Percentiles rank a stretch among this genome's conserved stretches.
Evolutionary conservation across 176 grass and related monocot species (phyloP).

Genomic region (Metroxylon sagu): DNA sequence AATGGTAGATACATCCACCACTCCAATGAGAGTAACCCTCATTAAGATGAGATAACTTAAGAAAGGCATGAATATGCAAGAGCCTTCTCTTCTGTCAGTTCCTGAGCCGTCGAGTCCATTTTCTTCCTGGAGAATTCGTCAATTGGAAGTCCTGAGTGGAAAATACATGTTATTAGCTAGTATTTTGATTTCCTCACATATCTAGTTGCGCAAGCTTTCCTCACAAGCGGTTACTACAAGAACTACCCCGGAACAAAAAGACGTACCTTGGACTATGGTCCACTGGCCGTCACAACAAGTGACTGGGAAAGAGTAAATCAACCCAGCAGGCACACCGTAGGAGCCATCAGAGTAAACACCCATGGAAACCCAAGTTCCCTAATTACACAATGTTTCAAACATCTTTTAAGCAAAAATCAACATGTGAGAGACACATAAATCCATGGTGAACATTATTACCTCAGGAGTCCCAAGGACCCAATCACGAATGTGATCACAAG

Average conservation of each 20-base stretch:
- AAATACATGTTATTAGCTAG: no score
- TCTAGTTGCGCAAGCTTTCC: no score
- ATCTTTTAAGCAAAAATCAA: no score
- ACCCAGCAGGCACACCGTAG: constrained; percentile 73
- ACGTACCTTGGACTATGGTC: constrained; percentile 79
- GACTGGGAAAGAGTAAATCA: constrained; percentile 95
- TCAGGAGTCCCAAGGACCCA: constrained; percentile 93
- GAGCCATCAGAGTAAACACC: constrained; percentile 95
- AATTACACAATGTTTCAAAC: not conserved
- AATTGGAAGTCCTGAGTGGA: constrained; percentile 50
- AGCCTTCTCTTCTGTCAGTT: constrained; percentile 81
- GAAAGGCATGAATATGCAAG: constrained; percentile 87
- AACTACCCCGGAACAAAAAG: not conserved
- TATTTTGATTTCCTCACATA: no score
- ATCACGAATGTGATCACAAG: constrained; percentile 92
- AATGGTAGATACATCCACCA: no score
- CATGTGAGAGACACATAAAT: no score
- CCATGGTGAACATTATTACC: constrained; percentile 20
- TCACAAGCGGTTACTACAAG: no score
- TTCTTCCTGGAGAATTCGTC: constrained; percentile 92
- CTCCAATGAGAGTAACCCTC: no score
- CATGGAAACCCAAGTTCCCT: constrained; percentile 97
- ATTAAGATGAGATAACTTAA: constrained; percentile 18
- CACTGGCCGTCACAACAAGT: constrained; percentile 69
- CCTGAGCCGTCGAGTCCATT: constrained; percentile 72